phyloP scores from a whole-genome alignment of 1,284 basidiomycete species.

The Trichosporon ovoides region DNA sequence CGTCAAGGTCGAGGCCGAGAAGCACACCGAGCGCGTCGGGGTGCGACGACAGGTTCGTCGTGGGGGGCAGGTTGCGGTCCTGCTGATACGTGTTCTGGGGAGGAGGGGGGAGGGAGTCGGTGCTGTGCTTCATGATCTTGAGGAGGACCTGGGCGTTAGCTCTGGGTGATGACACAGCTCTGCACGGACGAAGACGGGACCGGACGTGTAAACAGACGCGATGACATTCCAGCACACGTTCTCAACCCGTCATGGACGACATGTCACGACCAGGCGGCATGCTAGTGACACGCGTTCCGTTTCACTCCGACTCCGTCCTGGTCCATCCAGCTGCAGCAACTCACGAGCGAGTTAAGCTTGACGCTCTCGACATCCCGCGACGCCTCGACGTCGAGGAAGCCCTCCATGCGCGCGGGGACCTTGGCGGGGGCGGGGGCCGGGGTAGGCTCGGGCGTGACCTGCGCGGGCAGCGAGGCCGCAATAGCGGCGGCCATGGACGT shows the following conservation, averaged over 20 bases:
- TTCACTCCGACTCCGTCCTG: background rate
- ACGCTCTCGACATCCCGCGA: constrained; percentile 71
- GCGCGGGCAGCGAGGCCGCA: constrained; percentile 73
- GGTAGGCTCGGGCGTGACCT: constrained; percentile 55
- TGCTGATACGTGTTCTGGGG: constrained; percentile 33
- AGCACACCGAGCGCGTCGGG: constrained; percentile 73
- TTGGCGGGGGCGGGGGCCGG: constrained; percentile 54
- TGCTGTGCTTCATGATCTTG: constrained; percentile 77
- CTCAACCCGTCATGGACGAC: background rate
- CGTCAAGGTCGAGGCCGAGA: constrained; percentile 86
- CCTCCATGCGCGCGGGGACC: constrained; percentile 82
- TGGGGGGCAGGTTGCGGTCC: constrained; percentile 42
- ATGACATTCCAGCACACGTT: background rate
- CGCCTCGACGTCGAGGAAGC: constrained; percentile 78
- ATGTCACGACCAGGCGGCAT: background rate
- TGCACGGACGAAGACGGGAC: background rate
- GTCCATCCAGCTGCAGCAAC: constrained; percentile 31
- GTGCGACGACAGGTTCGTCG: constrained; percentile 39
- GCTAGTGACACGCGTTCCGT: background rate
- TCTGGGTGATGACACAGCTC: background rate
- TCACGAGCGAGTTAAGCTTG: constrained; percentile 77
- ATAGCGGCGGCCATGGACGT: constrained; percentile 76
- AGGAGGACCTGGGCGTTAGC: constrained; percentile 64
- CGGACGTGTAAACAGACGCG: background rate
- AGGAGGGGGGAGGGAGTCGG: constrained; percentile 45